A percentile compares a stretch with the other conserved stretches of the same genome.
phyloP scores from a whole-genome alignment of 2,329 filamentous ascomycete species.

The Cladosporium sp. region DNA sequence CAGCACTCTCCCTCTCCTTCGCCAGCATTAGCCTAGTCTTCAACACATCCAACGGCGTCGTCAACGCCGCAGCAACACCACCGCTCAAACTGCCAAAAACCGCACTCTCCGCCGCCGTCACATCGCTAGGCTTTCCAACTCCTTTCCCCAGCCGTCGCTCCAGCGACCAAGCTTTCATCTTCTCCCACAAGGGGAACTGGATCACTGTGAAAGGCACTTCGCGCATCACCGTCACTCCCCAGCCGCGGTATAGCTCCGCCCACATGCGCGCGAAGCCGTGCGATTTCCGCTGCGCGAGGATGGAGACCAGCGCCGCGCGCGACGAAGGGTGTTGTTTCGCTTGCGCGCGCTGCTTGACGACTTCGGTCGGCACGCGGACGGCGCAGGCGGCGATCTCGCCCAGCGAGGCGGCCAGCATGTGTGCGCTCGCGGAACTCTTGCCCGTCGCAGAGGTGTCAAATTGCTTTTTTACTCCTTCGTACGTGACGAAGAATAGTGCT shows the following conservation, averaged over 20 bases:
- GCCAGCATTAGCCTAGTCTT: conserved; percentile 97
- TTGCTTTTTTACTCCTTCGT: conserved; percentile 27
- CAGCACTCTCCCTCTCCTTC: conserved; percentile 58
- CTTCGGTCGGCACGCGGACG: conserved; percentile 89
- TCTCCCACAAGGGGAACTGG: conserved; percentile 96
- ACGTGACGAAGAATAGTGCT: conserved; percentile 77
- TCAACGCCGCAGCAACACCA: conserved; percentile 78
- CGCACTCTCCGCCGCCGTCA: conserved; percentile 74
- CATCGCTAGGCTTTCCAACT: conserved; percentile 30
- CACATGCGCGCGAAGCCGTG: conserved; percentile 57
- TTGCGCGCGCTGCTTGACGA: conserved; percentile 94
- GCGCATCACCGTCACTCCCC: conserved; percentile 85
- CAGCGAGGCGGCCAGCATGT: conserved; percentile 80
- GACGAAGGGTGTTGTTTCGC: conserved; percentile 74
- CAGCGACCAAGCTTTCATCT: conserved; percentile 70
- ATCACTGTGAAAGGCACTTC: conserved; percentile 97
- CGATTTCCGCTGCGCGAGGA: conserved; percentile 46
- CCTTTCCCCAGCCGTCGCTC: conserved; percentile 30
- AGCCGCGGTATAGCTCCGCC: conserved; percentile 85
- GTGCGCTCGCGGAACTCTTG: conserved; percentile 37
- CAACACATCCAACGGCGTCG: conserved; percentile 90
- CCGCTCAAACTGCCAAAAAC: conserved; percentile 80
- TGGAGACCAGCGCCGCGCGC: conserved; percentile 63
- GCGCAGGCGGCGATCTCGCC: conserved; percentile 92
- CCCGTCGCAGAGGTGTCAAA: conserved; percentile 15